Evolutionary conservation across 257 asterid genomes (phyloP), one percentile per base, ranked within the genome.

Genomic region (Gardenia jasminoides): DNA sequence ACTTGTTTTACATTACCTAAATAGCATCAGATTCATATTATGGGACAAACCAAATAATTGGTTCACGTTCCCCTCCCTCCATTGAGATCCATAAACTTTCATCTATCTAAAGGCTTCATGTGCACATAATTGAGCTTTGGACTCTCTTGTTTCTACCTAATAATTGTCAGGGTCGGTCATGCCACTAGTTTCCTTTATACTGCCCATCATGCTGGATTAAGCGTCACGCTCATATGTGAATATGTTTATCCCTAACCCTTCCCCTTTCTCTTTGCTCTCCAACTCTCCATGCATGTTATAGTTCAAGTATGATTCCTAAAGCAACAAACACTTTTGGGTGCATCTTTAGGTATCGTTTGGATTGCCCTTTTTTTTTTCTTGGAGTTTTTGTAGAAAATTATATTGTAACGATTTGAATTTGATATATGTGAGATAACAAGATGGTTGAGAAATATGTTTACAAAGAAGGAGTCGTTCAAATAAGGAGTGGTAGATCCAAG

Each of bases 61-160:
- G 78, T 26, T 28, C 20, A 39, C 72, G 19, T n/a, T n/a, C n/a
- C n/a, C n/a, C 50, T 39, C 12, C 20, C 46, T 28, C 33, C 24
- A 46, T 16, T 15, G 16, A 44, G 74, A 61, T 62, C 52, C 43
- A 64, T 4, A 10, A 10, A 30, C n/a, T 4, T 73, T 36, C 6
- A 44, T 68, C 39, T 69, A 72, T 66, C 26, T 67, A 66, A 66
- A 59, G 24, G 47, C 70, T 30, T 64, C 87, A 74, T 84, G 80
- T 81, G 85, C 76, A 58, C 52, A 83, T 80, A 76, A 76, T 80
- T 66, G 83, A 80, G 73, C 64, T 54, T 66, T 71, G 64, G 67
- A 47, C 72, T 71, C 67, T 54, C 82, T 50, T 72, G 76, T 47
- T 69, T 76, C 46, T 77, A 82, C 84, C 67, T 74, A 72, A 83